phyloP scores from a whole-genome alignment of 169 alveolate species.

The Plasmodium inui region DNA sequence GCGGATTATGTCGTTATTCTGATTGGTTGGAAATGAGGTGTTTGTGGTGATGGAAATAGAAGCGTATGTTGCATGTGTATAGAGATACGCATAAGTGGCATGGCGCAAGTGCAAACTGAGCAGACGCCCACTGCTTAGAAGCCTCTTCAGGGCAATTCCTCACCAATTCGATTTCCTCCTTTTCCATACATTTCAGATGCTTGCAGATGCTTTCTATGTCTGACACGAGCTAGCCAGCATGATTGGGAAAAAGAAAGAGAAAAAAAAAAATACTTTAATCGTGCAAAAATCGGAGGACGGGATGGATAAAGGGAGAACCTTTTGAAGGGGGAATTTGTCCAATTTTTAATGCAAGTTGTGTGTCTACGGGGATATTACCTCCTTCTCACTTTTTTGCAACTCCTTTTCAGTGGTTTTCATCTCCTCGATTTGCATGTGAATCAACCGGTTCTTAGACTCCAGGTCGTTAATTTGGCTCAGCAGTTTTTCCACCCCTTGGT shows the following conservation, averaged over 20 bases:
- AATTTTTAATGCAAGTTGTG: background rate
- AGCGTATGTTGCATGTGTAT: background rate
- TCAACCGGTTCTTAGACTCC: constrained; percentile 71
- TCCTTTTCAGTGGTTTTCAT: constrained; percentile 71
- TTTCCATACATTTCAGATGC: constrained; percentile 68
- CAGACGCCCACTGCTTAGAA: background rate
- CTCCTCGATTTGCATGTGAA: constrained; percentile 60
- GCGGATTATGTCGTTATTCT: constrained; percentile 65
- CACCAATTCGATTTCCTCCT: constrained; percentile 73
- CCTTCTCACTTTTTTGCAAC: constrained; percentile 72
- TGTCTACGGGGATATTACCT: constrained; percentile 27
- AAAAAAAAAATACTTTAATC: background rate
- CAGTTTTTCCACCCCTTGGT: constrained; percentile 54
- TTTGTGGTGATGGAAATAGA: background rate
- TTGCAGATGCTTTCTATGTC: constrained; percentile 62
- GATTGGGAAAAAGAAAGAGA: background rate
- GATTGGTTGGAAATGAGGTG: background rate
- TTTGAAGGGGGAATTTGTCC: background rate
- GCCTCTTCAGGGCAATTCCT: background rate
- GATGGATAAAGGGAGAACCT: background rate
- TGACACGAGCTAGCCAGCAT: constrained; percentile 29
- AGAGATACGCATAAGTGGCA: background rate
- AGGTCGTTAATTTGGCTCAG: constrained; percentile 50
- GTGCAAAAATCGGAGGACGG: background rate
- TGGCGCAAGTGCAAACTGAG: background rate